Evolutionary conservation across 495 filamentous ascomycete species (phyloP).

Genomic region (Letharia columbiana): DNA sequence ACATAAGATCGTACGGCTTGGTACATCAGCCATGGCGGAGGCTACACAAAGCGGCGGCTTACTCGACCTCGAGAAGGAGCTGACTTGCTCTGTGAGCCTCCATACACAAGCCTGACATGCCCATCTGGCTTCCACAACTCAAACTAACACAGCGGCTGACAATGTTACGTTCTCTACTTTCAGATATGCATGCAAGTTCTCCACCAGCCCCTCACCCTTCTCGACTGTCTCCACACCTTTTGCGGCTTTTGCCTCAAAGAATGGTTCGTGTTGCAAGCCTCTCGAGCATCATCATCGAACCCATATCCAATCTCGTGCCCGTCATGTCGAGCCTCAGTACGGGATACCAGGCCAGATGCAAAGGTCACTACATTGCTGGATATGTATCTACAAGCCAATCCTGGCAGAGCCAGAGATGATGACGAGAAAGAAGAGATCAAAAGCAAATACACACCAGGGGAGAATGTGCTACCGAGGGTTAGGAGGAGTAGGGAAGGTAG

Average conservation of each 20-base stretch:
- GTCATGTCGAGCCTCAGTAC: constrained; percentile 77
- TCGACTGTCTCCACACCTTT: constrained; percentile 96
- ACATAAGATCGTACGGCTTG: background rate
- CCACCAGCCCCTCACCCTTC: constrained; percentile 88
- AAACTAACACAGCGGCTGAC: background rate
- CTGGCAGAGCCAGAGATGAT: constrained; percentile 53
- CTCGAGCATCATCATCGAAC: constrained; percentile 43
- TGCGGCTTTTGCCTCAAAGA: constrained; percentile 90
- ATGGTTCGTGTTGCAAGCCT: constrained; percentile 70
- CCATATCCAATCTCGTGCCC: constrained; percentile 72
- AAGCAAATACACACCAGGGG: constrained; percentile 64
- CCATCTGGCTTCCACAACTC: background rate
- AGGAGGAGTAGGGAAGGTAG: constrained; percentile 35
- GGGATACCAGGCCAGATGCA: constrained; percentile 75
- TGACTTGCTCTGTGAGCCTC: constrained; percentile 78
- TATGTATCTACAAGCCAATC: constrained; percentile 63
- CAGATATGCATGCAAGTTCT: constrained; percentile 96
- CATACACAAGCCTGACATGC: constrained; percentile 3
- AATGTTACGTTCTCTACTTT: constrained; percentile 12
- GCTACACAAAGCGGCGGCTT: constrained; percentile 27
- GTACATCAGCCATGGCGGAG: constrained; percentile 28
- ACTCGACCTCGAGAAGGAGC: constrained; percentile 74
- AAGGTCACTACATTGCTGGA: constrained; percentile 75
- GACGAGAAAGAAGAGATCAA: constrained; percentile 65
- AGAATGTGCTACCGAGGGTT: constrained; percentile 59